Percentiles rank a stretch among this genome's conserved stretches.
phyloP scores from a whole-genome alignment of 805 yeast genomes.

The Dipodascus albidus region DNA sequence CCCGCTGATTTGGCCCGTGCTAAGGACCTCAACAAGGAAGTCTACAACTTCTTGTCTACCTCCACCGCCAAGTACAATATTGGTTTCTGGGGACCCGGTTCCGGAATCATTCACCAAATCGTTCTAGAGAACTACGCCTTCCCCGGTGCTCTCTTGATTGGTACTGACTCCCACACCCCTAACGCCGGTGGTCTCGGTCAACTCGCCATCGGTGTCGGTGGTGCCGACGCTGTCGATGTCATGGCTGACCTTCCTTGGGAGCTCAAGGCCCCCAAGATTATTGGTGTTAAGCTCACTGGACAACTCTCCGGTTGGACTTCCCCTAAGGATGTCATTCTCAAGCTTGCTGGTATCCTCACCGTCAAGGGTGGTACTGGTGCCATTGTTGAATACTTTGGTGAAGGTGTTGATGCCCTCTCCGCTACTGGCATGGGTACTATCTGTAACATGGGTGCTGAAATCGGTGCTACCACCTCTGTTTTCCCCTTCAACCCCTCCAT shows the following conservation, averaged over 20 bases:
- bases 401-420: conserved; percentile 82
- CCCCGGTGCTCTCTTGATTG: conserved; percentile 94
- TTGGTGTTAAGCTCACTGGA: conserved; percentile 94
- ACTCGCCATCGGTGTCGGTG: conserved; percentile 98
- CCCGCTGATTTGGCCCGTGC: conserved; percentile 76
- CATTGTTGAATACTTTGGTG: conserved; percentile 94
- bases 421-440: conserved; percentile 99
- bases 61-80: conserved; percentile 93
- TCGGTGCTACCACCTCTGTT: conserved; percentile 95
- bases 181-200: conserved; percentile 98
- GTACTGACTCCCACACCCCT: conserved; percentile 97
- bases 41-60: conserved; percentile 78
- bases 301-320: conserved; percentile 90
- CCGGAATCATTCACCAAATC: conserved; percentile 96
- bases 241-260: conserved; percentile 95
- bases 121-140: conserved; percentile 92
- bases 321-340: conserved; percentile 90
- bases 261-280: conserved; percentile 89
- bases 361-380: conserved; percentile 98
- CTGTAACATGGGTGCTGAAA: conserved; percentile 99
- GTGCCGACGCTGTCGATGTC: conserved; percentile 98
- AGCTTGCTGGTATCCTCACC: conserved; percentile 86
- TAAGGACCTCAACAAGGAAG: conserved; percentile 83
- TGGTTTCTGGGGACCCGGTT: conserved; percentile 98
- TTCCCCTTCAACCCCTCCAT: conserved; percentile 94